Evolutionary conservation across 2,329 filamentous ascomycete genomes (phyloP).

Genomic region (Botryotinia calthae): DNA sequence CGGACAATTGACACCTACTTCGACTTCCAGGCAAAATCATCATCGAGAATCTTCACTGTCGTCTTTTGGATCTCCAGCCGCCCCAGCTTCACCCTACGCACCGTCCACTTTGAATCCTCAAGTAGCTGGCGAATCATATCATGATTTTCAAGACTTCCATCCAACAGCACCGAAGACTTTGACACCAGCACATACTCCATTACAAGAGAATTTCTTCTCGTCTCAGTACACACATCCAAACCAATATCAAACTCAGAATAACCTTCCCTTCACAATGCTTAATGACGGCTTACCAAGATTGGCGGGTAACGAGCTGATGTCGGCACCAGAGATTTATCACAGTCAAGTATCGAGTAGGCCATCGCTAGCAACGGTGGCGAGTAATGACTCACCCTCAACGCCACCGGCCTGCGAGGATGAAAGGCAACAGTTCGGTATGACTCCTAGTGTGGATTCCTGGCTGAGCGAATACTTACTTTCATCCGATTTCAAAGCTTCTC

Average conservation of each 20-base stretch:
- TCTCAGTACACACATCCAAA: conserved; percentile 41
- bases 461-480: conserved; percentile 67
- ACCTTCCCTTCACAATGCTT: conserved; percentile 31
- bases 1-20: conserved; percentile 39
- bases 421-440: conserved; percentile 56
- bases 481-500: conserved; percentile 44
- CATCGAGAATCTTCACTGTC: conserved; percentile 61
- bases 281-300: conserved; percentile 32
- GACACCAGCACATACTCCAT: conserved; percentile 38
- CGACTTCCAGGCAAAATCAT: conserved; percentile 42
- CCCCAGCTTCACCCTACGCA: conserved; percentile 58
- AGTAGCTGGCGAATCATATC: conserved; percentile 49
- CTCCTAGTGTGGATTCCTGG: conserved; percentile 43
- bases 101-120: conserved; percentile 56
- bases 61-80: conserved; percentile 54
- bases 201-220: conserved; percentile 35
- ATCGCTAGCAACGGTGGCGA: conserved; percentile 59
- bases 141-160: conserved; percentile 41
- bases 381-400: conserved; percentile 60
- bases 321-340: conserved; percentile 27
- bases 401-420: conserved; percentile 52
- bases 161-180: conserved; percentile 37
- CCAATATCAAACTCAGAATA: conserved; percentile 36
- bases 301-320: conserved; percentile 34
- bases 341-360: conserved; percentile 25